These are phyloP conservation scores for Camelina neglecta DNA, from an alignment of 345 rosid genomes.

Conservation along the genomic window DNA sequence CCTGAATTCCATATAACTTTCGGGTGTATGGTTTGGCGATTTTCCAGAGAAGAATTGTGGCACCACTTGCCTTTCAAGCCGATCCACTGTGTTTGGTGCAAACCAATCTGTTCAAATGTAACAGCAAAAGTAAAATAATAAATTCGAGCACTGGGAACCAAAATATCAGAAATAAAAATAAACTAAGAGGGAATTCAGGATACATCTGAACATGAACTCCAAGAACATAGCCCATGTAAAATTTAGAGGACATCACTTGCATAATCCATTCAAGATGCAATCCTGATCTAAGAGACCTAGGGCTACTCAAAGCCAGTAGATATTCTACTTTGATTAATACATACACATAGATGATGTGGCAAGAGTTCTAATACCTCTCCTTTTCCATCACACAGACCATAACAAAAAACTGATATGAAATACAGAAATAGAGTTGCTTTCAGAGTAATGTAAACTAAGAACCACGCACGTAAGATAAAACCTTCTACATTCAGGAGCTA, in stretches of 20 bases:
- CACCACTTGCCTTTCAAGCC: conserved; percentile 96
- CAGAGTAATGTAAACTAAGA: conserved; percentile 11
- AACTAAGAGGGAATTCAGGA: neutral
- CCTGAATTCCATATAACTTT: conserved; percentile 90
- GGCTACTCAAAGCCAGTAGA: conserved; percentile 8
- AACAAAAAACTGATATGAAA: neutral
- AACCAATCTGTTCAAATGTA: conserved; percentile 73
- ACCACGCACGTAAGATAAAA: neutral
- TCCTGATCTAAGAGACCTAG: conserved; percentile 6
- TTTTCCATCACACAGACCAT: neutral
- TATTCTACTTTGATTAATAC: neutral
- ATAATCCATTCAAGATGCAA: conserved; percentile 12
- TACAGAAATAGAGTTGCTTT: neutral
- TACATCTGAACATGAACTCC: conserved; percentile 9
- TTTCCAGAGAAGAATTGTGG: conserved; percentile 97
- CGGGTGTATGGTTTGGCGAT: conserved; percentile 73
- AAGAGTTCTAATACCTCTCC: conserved; percentile 6
- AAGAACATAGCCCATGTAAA: conserved; percentile 16
- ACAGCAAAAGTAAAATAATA: conserved; percentile 8
- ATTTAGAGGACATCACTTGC: conserved; percentile 17
- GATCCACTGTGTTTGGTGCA: conserved; percentile 78
- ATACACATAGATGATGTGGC: neutral
- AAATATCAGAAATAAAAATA: neutral
- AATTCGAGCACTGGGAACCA: neutral
- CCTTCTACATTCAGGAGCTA: conserved; percentile 6